Evolutionary conservation across 2,329 filamentous ascomycete species (phyloP).

Genomic region (Ambrosiella xylebori): DNA sequence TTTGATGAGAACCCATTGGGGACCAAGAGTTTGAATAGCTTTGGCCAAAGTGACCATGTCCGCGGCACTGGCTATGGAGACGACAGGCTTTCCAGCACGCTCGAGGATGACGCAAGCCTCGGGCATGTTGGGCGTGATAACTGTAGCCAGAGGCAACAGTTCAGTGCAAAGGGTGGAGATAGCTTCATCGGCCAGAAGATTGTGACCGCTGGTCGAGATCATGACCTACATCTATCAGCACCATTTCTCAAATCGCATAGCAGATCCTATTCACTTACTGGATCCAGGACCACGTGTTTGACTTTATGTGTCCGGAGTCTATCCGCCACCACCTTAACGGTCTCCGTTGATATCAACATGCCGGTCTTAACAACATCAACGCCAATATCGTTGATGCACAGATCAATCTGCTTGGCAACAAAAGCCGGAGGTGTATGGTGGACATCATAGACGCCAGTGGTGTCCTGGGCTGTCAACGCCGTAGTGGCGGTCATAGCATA

Average conservation of each 20-base stretch:
- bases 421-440: constrained; percentile 65
- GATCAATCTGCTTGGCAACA: constrained; percentile 69
- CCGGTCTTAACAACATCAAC: constrained; percentile 82
- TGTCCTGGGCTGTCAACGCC: constrained; percentile 92
- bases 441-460: constrained; percentile 63
- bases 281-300: constrained; percentile 22
- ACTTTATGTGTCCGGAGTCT: constrained; percentile 16
- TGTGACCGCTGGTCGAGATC: constrained; percentile 66
- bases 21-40: constrained; percentile 48
- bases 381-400: constrained; percentile 66
- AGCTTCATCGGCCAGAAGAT: constrained; percentile 49
- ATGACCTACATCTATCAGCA: constrained; percentile 49
- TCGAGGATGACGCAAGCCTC: constrained; percentile 51
- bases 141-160: constrained; percentile 47
- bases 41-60: constrained; percentile 55
- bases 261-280: constrained; percentile 17
- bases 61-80: constrained; percentile 29
- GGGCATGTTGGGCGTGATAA: constrained; percentile 63
- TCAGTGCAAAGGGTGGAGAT: constrained; percentile 39
- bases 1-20: constrained; percentile 71
- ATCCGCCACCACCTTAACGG: constrained; percentile 21
- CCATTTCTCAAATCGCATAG: not conserved
- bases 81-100: constrained; percentile 25
- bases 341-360: constrained; percentile 24
- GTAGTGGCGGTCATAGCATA: constrained; percentile 96